Percentiles rank a stretch among this genome's conserved stretches.
Evolutionary conservation across 2,329 filamentous ascomycete species (phyloP).

Genomic region (Aspergillus neotritici): DNA sequence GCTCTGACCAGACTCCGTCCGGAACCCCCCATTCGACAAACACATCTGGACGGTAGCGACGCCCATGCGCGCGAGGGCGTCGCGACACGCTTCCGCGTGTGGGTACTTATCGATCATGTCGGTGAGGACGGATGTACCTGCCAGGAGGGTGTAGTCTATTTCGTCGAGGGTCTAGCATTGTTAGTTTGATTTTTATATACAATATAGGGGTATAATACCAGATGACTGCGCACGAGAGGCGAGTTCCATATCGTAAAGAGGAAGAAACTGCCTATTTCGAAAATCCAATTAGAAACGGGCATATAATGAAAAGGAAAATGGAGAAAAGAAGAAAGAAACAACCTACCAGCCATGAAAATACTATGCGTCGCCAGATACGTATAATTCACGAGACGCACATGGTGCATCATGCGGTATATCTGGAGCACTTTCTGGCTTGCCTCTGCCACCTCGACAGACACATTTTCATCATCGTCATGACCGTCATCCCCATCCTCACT

Average conservation of each 20-base stretch:
- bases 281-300: no score
- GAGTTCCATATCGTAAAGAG: conserved; percentile 1
- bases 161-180: not conserved
- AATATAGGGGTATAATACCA: not conserved
- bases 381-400: not conserved
- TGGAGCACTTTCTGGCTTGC: not conserved
- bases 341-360: conserved; percentile 1
- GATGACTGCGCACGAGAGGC: not conserved
- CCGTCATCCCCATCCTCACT: not conserved
- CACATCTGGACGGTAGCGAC: conserved; percentile 1
- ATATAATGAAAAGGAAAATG: no score
- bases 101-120: conserved; percentile 1
- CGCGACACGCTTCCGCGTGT: not conserved
- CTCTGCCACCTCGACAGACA: not conserved
- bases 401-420: not conserved
- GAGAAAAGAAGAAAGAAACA: not conserved
- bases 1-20: no score
- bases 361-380: not conserved
- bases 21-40: not conserved
- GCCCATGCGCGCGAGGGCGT: not conserved
- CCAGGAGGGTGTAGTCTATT: conserved; percentile 1
- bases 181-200: not conserved
- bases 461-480: not conserved
- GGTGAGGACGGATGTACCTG: not conserved
- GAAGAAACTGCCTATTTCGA: not conserved